Evolutionary conservation across 306 rosid species (phyloP).

Genomic region (Boehmeria nivea): DNA sequence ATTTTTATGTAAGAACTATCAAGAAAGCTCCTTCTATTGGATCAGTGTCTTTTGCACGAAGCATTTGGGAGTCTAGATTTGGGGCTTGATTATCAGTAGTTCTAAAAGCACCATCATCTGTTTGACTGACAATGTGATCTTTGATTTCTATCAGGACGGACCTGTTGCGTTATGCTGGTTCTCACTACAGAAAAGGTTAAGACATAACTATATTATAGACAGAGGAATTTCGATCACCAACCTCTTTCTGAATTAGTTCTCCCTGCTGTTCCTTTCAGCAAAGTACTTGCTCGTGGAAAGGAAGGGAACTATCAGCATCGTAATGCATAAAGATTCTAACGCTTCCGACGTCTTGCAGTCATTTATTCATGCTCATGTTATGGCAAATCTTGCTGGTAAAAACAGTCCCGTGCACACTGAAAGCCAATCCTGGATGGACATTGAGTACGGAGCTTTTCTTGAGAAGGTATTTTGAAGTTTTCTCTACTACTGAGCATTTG

Average conservation of each 20-base stretch:
- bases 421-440: slow-evolving; percentile 78
- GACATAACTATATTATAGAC: slow-evolving; percentile 8
- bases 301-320: slow-evolving; percentile 48
- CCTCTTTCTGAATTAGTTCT: slow-evolving; percentile 14
- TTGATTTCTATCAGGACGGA: slow-evolving; percentile 38
- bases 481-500: not conserved
- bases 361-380: slow-evolving; percentile 65
- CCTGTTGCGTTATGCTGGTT: slow-evolving; percentile 54
- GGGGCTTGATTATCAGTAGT: slow-evolving; percentile 13
- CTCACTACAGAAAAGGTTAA: slow-evolving; percentile 62
- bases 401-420: slow-evolving; percentile 54
- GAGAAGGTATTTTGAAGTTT: slow-evolving; percentile 65
- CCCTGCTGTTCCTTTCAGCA: slow-evolving; percentile 33
- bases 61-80: not conserved
- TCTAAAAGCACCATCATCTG: not conserved
- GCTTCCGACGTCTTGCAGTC: slow-evolving; percentile 59
- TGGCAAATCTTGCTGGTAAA: slow-evolving; percentile 36
- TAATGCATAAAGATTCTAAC: slow-evolving; percentile 76
- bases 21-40: slow-evolving; percentile 13
- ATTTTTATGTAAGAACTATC: too few relatives aligned
- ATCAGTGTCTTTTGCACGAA: too few relatives aligned
- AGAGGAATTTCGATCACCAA: slow-evolving; percentile 12
- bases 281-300: slow-evolving; percentile 84
- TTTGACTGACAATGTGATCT: slow-evolving; percentile 20
- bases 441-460: slow-evolving; percentile 49